phyloP scores from a whole-genome alignment of 2,329 filamentous ascomycete genomes.

The Colletotrichum orchidophilum region DNA sequence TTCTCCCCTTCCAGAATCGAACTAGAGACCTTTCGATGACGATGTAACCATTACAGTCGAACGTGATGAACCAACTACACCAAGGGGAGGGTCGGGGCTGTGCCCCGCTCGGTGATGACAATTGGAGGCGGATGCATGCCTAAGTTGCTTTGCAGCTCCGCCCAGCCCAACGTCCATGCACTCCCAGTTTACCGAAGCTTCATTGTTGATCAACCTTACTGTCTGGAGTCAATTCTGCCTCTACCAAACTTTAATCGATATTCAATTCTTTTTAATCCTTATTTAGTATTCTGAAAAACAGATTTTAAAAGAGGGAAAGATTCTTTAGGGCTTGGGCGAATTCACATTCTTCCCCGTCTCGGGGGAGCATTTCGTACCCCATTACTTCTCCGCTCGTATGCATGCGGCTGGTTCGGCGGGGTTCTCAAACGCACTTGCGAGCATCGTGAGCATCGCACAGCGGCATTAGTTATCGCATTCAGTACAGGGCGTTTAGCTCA shows the following conservation, averaged over 20 bases:
- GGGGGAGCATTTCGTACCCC: no score
- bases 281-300: no score
- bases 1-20: slow-evolving; percentile 33
- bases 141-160: background rate
- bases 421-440: background rate
- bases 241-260: no score
- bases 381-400: background rate
- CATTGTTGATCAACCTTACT: no score
- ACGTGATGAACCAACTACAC: slow-evolving; percentile 27
- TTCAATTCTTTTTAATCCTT: no score
- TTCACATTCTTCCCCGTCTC: no score
- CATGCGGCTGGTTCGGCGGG: background rate
- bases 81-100: slow-evolving; percentile 21
- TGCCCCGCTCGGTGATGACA: slow-evolving; percentile 8
- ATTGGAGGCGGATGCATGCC: rapidly evolving
- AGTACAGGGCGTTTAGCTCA: slow-evolving; percentile 15
- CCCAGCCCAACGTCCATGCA: no score
- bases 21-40: slow-evolving; percentile 32
- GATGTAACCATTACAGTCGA: slow-evolving; percentile 15
- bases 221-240: no score
- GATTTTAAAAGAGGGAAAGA: no score
- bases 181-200: no score
- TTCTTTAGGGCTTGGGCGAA: no score
- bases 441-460: background rate
- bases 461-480: background rate